Conservation (phyloP, 805 yeast species). For the Phaffomyces thermotolerans region DNA sequence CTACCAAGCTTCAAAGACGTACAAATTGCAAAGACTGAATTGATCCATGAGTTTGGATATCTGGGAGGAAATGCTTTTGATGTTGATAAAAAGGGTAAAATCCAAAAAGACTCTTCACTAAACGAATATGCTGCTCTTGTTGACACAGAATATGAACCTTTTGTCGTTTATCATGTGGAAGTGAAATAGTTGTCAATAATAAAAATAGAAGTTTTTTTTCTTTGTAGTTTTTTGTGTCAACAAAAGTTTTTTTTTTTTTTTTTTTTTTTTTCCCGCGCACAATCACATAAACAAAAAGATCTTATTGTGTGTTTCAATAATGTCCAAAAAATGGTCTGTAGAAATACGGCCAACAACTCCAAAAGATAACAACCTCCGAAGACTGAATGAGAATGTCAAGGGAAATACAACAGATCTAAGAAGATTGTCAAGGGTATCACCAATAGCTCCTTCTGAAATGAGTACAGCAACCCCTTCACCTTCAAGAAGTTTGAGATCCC, state of each 20-base stretch:
- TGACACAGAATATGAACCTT: conserved; percentile 94
- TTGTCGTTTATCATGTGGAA: conserved; percentile 68
- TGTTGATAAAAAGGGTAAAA: conserved; percentile 57
- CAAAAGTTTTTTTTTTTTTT: too few relatives aligned
- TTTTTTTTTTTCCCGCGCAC: too few relatives aligned
- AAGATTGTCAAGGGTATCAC: background rate
- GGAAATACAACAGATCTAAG: too few relatives aligned
- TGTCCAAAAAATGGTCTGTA: too few relatives aligned
- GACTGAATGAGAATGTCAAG: too few relatives aligned
- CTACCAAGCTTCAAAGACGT: conserved; percentile 37
- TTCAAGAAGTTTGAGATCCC: background rate
- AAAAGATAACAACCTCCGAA: background rate
- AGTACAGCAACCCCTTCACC: background rate
- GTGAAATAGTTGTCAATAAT: too few relatives aligned
- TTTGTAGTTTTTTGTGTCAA: too few relatives aligned
- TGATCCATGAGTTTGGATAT: conserved; percentile 74
- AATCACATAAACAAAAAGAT: too few relatives aligned
- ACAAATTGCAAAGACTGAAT: conserved; percentile 57
- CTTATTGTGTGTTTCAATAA: too few relatives aligned
- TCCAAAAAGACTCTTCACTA: conserved; percentile 56
- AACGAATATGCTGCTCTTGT: conserved; percentile 88
- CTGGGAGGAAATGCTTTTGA: conserved; percentile 86
- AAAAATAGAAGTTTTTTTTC: too few relatives aligned
- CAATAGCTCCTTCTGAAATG: background rate
- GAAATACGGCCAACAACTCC: background rate